Conservation (phyloP, 2,329 filamentous ascomycete genomes). For the Fusarium sterilihyphosum region DNA sequence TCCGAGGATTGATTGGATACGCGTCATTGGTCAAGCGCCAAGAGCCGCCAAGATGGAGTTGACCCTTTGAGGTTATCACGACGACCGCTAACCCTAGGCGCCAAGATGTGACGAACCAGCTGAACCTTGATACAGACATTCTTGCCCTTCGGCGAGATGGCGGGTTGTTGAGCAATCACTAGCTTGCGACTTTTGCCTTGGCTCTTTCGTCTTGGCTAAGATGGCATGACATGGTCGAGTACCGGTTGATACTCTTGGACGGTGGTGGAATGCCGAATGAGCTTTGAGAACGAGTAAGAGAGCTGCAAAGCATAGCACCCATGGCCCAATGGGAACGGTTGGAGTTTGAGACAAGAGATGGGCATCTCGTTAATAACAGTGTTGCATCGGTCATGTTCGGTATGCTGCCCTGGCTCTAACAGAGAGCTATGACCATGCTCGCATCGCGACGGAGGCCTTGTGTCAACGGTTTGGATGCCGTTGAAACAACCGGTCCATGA, state of each 20-base stretch:
- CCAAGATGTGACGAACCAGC: constrained; percentile 22
- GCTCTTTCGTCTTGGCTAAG: constrained; percentile 1
- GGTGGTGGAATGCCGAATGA: constrained; percentile 27
- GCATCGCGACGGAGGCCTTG: neutral
- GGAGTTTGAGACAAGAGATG: constrained; percentile 3
- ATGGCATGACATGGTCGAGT: neutral
- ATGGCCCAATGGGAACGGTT: neutral
- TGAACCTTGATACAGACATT: constrained; percentile 38
- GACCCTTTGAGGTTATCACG: constrained; percentile 27
- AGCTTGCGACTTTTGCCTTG: neutral
- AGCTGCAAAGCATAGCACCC: neutral
- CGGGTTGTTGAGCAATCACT: constrained; percentile 27
- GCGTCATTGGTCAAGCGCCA: constrained; percentile 36
- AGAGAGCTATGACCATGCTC: neutral
- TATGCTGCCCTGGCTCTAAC: neutral
- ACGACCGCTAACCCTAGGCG: constrained; percentile 26
- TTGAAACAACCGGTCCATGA: constrained; percentile 17
- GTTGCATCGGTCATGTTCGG: neutral
- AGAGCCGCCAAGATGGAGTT: constrained; percentile 31
- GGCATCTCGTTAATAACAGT: constrained; percentile 1
- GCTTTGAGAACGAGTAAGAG: neutral
- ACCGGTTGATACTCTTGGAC: constrained; percentile 1
- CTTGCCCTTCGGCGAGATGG: constrained; percentile 29
- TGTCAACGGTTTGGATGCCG: constrained; percentile 21
- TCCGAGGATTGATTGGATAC: constrained; percentile 22